A percentile compares a stretch with the other conserved stretches of the same genome.
Evolutionary conservation across 2,329 filamentous ascomycete genomes (phyloP).

Genomic region (Apiospora hydei): DNA sequence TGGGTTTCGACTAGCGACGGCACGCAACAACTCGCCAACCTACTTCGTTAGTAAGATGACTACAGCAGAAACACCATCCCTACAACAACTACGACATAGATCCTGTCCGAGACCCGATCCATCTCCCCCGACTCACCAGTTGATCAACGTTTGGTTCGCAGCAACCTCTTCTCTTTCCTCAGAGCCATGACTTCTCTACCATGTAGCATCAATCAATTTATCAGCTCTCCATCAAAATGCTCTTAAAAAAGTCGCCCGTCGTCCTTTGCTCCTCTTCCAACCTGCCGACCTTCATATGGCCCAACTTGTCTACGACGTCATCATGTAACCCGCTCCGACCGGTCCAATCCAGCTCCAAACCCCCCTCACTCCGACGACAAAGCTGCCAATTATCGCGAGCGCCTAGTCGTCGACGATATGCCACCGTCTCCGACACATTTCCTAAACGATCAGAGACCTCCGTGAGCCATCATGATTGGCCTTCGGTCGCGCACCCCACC

Average conservation of each 20-base stretch:
- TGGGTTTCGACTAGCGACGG: slow-evolving; percentile 6
- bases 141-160: background rate
- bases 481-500: slow-evolving; percentile 64
- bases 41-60: background rate
- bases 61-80: background rate
- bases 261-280: slow-evolving; percentile 37
- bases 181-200: slow-evolving; percentile 31
- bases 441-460: slow-evolving; percentile 32
- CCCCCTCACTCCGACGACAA: background rate
- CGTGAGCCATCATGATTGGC: slow-evolving; percentile 49
- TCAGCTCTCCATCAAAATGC: slow-evolving; percentile 36
- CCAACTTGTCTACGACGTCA: slow-evolving; percentile 37
- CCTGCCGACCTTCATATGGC: slow-evolving; percentile 32
- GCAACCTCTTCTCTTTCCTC: background rate
- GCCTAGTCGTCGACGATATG: slow-evolving; percentile 34
- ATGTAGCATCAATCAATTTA: slow-evolving; percentile 31
- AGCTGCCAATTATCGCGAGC: background rate
- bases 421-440: slow-evolving; percentile 35
- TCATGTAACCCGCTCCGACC: slow-evolving; percentile 27
- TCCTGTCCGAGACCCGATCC: background rate
- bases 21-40: slow-evolving; percentile 1
- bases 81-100: slow-evolving; percentile 11
- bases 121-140: background rate
- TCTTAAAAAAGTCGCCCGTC: slow-evolving; percentile 39
- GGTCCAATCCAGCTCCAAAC: background rate